These are phyloP conservation scores for Solanum chmielewskii DNA, from an alignment of 257 asterid genomes.

Conservation along the genomic window DNA sequence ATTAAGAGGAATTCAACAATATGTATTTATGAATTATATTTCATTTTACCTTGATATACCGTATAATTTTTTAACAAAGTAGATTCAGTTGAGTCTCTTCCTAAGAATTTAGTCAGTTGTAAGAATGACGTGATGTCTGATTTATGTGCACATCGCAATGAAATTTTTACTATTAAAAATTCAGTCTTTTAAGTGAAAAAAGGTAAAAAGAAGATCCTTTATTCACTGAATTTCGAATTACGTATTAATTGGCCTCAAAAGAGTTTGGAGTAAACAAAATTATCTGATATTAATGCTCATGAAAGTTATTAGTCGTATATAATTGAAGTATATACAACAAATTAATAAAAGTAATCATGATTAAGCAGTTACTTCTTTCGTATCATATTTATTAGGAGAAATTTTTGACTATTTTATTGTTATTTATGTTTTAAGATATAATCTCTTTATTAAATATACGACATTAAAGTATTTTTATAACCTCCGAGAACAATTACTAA, in stretches of 20 bases:
- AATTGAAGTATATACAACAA: not conserved
- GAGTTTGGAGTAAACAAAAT: not conserved
- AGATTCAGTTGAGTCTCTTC: not conserved
- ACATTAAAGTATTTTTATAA: too few species aligned
- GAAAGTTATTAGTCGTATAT: not conserved
- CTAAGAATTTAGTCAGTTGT: not conserved
- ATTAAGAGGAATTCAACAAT: not conserved
- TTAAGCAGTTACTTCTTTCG: not conserved
- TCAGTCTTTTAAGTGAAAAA: not conserved
- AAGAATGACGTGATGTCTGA: too few species aligned
- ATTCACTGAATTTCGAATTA: not conserved
- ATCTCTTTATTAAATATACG: not conserved
- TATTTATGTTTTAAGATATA: not conserved
- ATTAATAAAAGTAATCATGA: not conserved
- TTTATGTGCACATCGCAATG: not conserved
- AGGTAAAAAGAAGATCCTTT: not conserved
- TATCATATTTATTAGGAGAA: not conserved
- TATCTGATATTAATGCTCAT: not conserved
- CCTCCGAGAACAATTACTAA: not conserved
- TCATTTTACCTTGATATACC: not conserved
- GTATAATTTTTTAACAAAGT: not conserved
- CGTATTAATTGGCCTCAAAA: not conserved
- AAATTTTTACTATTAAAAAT: not conserved
- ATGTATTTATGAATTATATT: not conserved
- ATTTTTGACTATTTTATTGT: accelerated